Percentiles rank a stretch among this genome's conserved stretches.
Evolutionary conservation across 306 rosid species (phyloP).

Genomic region (Rosa persica): DNA sequence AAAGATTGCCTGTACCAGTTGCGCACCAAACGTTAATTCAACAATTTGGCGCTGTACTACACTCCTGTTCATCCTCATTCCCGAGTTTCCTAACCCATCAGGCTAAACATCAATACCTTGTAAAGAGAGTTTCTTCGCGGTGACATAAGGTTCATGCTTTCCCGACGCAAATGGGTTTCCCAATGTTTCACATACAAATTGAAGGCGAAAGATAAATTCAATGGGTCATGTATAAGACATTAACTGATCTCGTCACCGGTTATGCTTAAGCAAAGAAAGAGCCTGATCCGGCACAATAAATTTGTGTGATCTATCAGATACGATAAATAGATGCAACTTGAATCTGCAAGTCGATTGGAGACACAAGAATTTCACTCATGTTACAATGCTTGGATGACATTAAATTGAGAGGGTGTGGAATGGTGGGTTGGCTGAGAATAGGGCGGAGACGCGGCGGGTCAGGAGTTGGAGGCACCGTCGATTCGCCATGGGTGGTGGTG

Average conservation of each 20-base stretch:
- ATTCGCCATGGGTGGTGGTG: conserved; percentile 46
- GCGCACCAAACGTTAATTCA: not conserved
- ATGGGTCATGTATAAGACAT: too few species aligned
- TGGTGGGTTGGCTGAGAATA: conserved; percentile 39
- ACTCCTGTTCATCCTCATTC: not conserved
- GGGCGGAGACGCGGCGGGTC: conserved; percentile 48
- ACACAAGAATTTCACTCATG: not conserved
- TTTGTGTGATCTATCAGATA: too few species aligned
- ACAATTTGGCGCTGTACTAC: conserved; percentile 13
- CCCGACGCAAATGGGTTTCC: not conserved
- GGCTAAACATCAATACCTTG: not conserved
- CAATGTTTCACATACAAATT: too few species aligned
- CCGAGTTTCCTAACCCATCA: too few species aligned
- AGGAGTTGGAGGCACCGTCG: conserved; percentile 62
- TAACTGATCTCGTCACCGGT: too few species aligned
- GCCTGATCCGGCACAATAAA: too few species aligned
- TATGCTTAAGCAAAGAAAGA: too few species aligned
- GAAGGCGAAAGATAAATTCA: too few species aligned
- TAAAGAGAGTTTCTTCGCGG: too few species aligned
- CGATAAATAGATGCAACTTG: not conserved
- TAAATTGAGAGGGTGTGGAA: conserved; percentile 30
- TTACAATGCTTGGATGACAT: not conserved
- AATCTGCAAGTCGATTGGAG: not conserved
- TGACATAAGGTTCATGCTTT: too few species aligned
- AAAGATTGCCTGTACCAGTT: not conserved